Evolutionary conservation across 495 filamentous ascomycete genomes (phyloP).

Genomic region (Thozetella sp.): DNA sequence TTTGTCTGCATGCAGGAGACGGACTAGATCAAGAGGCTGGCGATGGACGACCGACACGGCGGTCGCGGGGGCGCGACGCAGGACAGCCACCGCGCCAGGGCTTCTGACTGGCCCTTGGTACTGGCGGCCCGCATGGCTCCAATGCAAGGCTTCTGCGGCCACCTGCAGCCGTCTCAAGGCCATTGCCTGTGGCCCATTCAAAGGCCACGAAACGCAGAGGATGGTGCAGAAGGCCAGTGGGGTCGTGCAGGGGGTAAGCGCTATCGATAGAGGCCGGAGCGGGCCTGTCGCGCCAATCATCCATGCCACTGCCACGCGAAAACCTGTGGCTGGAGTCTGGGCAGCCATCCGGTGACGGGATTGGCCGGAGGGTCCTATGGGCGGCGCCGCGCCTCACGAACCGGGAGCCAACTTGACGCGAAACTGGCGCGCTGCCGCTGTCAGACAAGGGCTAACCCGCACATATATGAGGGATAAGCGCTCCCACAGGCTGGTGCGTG

Average conservation of each 20-base stretch:
- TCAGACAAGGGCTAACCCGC: background rate
- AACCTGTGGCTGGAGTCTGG: background rate
- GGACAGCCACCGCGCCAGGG: conserved; percentile 26
- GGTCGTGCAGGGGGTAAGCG: conserved; percentile 18
- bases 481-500: background rate
- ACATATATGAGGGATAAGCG: background rate
- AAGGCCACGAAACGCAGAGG: conserved; percentile 14
- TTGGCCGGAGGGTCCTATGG: conserved; percentile 4
- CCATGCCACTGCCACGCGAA: conserved; percentile 9
- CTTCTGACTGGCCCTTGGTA: conserved; percentile 20
- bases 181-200: conserved; percentile 19
- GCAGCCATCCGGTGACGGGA: background rate
- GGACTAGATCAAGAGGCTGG: conserved; percentile 5
- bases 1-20: conserved; percentile 18
- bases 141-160: conserved; percentile 9
- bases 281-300: background rate
- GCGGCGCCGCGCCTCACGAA: conserved; percentile 15
- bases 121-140: conserved; percentile 18
- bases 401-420: conserved; percentile 21
- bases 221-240: conserved; percentile 12
- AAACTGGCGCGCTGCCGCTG: conserved; percentile 24
- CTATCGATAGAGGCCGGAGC: conserved; percentile 29
- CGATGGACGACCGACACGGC: conserved; percentile 1
- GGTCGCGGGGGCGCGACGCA: conserved; percentile 17
- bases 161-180: conserved; percentile 20